Base-by-base conservation (phyloP, 768 basidiomycete genomes). In the Mycena pura region DNA sequence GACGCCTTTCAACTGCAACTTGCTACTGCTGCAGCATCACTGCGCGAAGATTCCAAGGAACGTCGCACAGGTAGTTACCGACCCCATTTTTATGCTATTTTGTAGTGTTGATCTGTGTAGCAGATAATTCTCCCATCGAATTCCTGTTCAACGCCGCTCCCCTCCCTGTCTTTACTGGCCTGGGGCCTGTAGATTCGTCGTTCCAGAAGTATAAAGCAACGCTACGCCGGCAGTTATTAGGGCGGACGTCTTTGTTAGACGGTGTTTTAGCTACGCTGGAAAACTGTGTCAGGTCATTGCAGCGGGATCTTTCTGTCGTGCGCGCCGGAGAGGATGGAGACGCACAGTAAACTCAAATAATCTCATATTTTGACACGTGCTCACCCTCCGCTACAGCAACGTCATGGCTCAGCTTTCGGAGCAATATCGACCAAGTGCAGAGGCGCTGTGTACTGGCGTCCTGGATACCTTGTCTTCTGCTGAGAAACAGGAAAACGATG, bases 201-300 rank as follows among this genome's bases (percentile, higher is more conserved):
- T 88, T 93, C 68, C 80, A 82, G 40, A 84, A 80, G 67, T 93
- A 91, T 69, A 86, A 84, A 64, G 65, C 74, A n/a, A 73, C 82
- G 3, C 69, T 95, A 32, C 85, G 80, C 55, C 82, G 82, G 41
- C 90, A 89, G 62, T 75, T 93, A n/a, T 66, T 81, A 21, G 86
- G 87, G 19, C 84, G 91, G 36, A 89, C 89, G 11, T 78, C 84
- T 1, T 72, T 85, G 40, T 73, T 93, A 25, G 81, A 92, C 57
- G 75, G 79, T 21, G 80, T 90, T 13, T 70, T 94, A 59, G 73
- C 71, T 8, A 78, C 76, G 3, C 74, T 93, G 11, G 92, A 95
- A 63, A 78, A 75, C 29, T 84, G 84, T 65, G 87, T 89, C 14
- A 69, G 76, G 41, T 74, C 78, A 13, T 76, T 93, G 43, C 84